These are phyloP conservation scores for Amoebophrya sp. DNA, from an alignment of 169 alveolate species.

Conservation along the genomic window DNA sequence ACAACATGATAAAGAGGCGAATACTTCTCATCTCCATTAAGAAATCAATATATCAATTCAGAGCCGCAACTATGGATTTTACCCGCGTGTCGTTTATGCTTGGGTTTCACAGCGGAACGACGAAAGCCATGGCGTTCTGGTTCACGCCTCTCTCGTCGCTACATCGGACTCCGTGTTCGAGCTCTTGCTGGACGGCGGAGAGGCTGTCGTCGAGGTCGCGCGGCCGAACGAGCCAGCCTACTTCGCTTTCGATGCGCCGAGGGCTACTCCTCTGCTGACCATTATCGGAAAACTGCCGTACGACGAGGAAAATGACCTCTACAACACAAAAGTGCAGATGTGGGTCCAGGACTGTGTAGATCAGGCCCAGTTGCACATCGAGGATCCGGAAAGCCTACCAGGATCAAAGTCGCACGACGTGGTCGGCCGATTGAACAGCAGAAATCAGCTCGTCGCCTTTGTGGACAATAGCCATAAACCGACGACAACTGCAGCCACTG, in stretches of 20 bases:
- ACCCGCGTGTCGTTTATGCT: conserved; percentile 1
- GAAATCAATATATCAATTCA: no score
- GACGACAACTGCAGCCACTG: no score
- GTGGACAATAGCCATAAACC: conserved; percentile 18
- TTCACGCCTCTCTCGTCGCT: background rate
- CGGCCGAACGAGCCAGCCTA: background rate
- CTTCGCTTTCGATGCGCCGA: background rate
- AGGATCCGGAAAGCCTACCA: no score
- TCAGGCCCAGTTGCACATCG: no score
- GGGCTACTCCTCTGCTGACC: background rate
- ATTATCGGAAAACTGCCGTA: background rate
- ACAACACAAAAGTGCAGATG: background rate
- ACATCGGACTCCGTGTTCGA: background rate
- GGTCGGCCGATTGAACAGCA: background rate
- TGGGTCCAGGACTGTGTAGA: background rate
- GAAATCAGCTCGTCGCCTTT: background rate
- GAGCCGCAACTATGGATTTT: background rate
- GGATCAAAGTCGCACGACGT: no score
- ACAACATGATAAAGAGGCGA: no score
- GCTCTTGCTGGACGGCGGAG: background rate
- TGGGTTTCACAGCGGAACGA: background rate
- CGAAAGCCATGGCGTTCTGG: background rate
- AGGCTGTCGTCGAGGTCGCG: background rate
- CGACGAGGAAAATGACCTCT: conserved; percentile 1
- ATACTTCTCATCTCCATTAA: no score